Percentiles rank a stretch among this genome's conserved stretches.
These are phyloP conservation scores for Porodaedalea pini DNA, from an alignment of 1,284 basidiomycete genomes.

Conservation along the genomic window DNA sequence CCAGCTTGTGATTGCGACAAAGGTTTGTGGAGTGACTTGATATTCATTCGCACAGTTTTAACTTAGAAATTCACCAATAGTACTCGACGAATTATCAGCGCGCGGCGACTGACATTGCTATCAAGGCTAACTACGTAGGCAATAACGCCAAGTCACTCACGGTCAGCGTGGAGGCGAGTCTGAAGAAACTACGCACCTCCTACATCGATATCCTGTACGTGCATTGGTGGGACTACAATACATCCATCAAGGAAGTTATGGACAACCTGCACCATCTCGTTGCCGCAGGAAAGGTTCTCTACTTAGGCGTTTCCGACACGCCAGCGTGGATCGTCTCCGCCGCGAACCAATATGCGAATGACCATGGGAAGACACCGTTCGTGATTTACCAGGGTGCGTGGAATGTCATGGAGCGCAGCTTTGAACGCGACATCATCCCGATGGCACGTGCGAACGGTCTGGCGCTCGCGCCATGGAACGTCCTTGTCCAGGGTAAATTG, in stretches of 20 bases:
- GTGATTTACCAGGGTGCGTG: conserved; percentile 51
- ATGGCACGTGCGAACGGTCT: conserved; percentile 43
- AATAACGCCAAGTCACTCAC: conserved; percentile 35
- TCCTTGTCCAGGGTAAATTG: conserved; percentile 28
- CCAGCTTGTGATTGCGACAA: conserved; percentile 44
- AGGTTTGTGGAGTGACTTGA: conserved; percentile 24
- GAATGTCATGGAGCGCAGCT: conserved; percentile 42
- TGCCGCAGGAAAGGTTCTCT: conserved; percentile 41
- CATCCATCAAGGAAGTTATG: conserved; percentile 36
- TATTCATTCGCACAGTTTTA: conserved; percentile 34
- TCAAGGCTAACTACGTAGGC: conserved; percentile 33
- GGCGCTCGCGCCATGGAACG: conserved; percentile 33
- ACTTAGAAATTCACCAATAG: conserved; percentile 35
- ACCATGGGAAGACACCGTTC: conserved; percentile 46
- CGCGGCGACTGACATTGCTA: conserved; percentile 22
- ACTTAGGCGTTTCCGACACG: conserved; percentile 33
- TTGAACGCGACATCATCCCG: conserved; percentile 52
- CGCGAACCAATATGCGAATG: conserved; percentile 35
- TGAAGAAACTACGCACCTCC: conserved; percentile 53
- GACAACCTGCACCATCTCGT: conserved; percentile 38
- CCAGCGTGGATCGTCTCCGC: conserved; percentile 29
- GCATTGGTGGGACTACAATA: conserved; percentile 36
- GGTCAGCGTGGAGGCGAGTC: conserved; percentile 32
- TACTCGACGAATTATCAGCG: conserved; percentile 32
- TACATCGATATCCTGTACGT: conserved; percentile 55